These are phyloP conservation scores for Cutaneotrichosporon sp. DNA, from an alignment of 1,284 basidiomycete species.

Conservation along the genomic window DNA sequence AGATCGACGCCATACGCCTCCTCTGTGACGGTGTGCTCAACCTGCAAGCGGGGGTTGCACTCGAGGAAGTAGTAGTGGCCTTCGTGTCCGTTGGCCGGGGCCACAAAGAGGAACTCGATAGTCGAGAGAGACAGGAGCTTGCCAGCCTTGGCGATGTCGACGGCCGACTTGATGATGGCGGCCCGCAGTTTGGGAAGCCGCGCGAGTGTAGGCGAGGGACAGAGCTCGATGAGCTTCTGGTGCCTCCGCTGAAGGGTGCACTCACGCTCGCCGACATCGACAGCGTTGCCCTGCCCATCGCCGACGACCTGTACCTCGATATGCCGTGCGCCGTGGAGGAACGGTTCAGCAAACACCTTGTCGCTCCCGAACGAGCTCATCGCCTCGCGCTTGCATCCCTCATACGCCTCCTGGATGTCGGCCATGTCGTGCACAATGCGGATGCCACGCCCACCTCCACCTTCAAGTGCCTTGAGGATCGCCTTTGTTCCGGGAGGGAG, in stretches of 20 bases:
- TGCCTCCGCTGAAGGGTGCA: constrained; percentile 24
- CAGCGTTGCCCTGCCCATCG: constrained; percentile 20
- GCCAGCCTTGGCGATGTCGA: constrained; percentile 17
- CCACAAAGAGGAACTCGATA: constrained; percentile 25
- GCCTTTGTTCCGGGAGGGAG: constrained; percentile 45
- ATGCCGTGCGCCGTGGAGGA: constrained; percentile 76
- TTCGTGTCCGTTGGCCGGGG: neutral
- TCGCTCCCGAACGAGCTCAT: constrained; percentile 80
- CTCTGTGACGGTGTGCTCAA: constrained; percentile 28
- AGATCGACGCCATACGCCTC: constrained; percentile 28
- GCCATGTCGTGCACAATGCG: constrained; percentile 59
- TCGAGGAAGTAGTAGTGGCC: constrained; percentile 26
- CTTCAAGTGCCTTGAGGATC: constrained; percentile 69
- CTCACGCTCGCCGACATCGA: constrained; percentile 25
- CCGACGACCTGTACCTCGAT: constrained; percentile 77
- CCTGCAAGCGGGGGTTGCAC: constrained; percentile 28
- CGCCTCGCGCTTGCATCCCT: constrained; percentile 81
- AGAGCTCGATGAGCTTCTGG: constrained; percentile 28
- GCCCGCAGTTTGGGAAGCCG: constrained; percentile 15
- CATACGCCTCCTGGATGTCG: constrained; percentile 65
- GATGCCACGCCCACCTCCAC: constrained; percentile 72
- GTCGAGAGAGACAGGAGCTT: constrained; percentile 25
- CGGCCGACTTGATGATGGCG: constrained; percentile 19
- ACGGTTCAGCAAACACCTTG: constrained; percentile 83
- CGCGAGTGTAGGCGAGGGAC: constrained; percentile 22